phyloP scores from a whole-genome alignment of 2,329 filamentous ascomycete genomes.

The Arthrocladium fulminans region DNA sequence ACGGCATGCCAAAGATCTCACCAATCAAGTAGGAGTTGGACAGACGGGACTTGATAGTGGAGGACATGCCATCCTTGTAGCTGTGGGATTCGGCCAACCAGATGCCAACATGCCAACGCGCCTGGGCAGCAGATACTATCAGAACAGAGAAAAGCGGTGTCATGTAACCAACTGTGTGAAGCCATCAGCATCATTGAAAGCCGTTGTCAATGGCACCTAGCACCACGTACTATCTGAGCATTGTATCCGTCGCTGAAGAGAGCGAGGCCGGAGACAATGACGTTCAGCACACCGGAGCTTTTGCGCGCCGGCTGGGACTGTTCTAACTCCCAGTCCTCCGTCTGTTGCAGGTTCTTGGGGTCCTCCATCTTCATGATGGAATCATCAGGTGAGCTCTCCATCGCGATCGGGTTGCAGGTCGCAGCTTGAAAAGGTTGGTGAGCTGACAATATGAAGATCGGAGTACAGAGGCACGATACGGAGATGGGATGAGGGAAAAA shows the following conservation, averaged over 20 bases:
- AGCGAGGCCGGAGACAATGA: slow-evolving; percentile 30
- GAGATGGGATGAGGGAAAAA: too few relatives aligned
- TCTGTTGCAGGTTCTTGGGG: too few relatives aligned
- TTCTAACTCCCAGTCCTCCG: too few relatives aligned
- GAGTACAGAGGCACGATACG: too few relatives aligned
- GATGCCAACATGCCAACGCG: background rate
- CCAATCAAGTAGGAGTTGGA: slow-evolving; percentile 50
- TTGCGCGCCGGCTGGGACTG: too few relatives aligned
- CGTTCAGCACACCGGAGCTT: slow-evolving; percentile 23
- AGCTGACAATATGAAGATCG: too few relatives aligned
- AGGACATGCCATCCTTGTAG: slow-evolving; percentile 27
- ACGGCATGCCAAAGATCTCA: slow-evolving; percentile 48
- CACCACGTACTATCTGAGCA: slow-evolving; percentile 28
- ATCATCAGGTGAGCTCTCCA: too few relatives aligned
- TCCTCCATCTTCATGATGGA: too few relatives aligned
- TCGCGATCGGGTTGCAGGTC: too few relatives aligned
- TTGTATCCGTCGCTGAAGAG: slow-evolving; percentile 34
- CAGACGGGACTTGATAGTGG: slow-evolving; percentile 41
- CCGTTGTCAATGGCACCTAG: background rate
- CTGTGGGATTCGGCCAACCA: background rate
- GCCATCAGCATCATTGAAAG: slow-evolving; percentile 11
- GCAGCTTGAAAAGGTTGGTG: too few relatives aligned
- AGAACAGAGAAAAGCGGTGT: slow-evolving; percentile 29
- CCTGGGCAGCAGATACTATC: too few relatives aligned
- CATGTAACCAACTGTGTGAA: slow-evolving; percentile 33